A percentile compares a stretch with the other conserved stretches of the same genome.
Conservation (phyloP, 1,284 basidiomycete genomes). For the Tetrapyrgos nigripes region DNA sequence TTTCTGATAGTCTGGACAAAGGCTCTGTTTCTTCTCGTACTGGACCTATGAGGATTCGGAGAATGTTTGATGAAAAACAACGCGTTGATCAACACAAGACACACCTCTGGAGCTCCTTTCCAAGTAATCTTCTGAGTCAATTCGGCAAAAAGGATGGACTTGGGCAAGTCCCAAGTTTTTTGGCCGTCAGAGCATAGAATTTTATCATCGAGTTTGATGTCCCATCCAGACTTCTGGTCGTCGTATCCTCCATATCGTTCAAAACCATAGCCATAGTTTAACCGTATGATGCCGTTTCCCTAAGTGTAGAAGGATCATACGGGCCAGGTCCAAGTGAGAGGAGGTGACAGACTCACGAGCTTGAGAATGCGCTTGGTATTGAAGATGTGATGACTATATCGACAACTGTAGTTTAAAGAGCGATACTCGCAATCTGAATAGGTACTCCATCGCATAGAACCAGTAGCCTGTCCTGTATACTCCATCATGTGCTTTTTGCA, state of each 20-base stretch:
- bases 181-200: neutral
- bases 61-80: neutral
- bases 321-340: too few relatives aligned
- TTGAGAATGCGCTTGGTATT: neutral
- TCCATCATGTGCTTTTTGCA: neutral
- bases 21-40: slow-evolving; percentile 2
- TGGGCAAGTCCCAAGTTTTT: neutral
- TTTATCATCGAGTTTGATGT: neutral
- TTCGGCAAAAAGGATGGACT: slow-evolving; percentile 1
- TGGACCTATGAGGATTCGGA: neutral
- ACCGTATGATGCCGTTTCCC: neutral
- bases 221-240: neutral
- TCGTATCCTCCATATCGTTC: slow-evolving; percentile 1
- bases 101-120: neutral
- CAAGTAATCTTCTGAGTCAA: neutral
- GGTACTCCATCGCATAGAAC: neutral
- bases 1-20: neutral
- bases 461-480: neutral
- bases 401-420: neutral
- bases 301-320: neutral
- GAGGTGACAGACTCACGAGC: neutral
- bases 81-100: neutral
- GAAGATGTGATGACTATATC: neutral
- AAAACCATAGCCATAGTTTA: neutral
- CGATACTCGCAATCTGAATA: neutral